Percentiles rank a stretch among this genome's conserved stretches.
phyloP scores from a whole-genome alignment of 2,329 filamentous ascomycete species.

The Cercospora sp. region DNA sequence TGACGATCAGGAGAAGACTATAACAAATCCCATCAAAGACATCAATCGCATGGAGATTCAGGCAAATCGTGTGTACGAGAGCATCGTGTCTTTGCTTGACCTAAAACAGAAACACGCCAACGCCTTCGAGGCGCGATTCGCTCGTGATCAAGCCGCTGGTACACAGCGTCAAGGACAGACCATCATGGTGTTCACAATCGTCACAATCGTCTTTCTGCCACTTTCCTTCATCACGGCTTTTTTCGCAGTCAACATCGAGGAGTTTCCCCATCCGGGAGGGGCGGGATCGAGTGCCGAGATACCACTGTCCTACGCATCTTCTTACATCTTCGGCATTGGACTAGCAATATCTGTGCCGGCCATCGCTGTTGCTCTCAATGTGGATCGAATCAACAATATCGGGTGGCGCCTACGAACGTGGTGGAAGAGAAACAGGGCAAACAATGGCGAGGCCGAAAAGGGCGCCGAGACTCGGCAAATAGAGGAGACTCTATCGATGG shows the following conservation, averaged over 20 bases:
- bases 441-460: neutral
- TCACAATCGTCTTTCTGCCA: slow-evolving; percentile 59
- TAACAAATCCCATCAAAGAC: slow-evolving; percentile 52
- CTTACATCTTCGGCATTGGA: slow-evolving; percentile 58
- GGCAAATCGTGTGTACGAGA: slow-evolving; percentile 60
- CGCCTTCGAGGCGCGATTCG: slow-evolving; percentile 64
- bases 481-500: slow-evolving; percentile 19
- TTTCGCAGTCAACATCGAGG: slow-evolving; percentile 56
- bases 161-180: slow-evolving; percentile 59
- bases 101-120: slow-evolving; percentile 70
- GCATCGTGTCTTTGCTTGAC: slow-evolving; percentile 63
- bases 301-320: slow-evolving; percentile 50
- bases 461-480: slow-evolving; percentile 16
- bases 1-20: slow-evolving; percentile 57
- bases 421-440: slow-evolving; percentile 5
- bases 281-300: slow-evolving; percentile 25
- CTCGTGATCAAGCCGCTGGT: slow-evolving; percentile 60
- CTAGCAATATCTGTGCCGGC: slow-evolving; percentile 53
- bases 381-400: slow-evolving; percentile 21
- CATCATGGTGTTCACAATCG: slow-evolving; percentile 61
- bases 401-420: slow-evolving; percentile 7
- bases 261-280: slow-evolving; percentile 45
- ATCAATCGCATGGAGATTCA: slow-evolving; percentile 65
- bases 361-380: slow-evolving; percentile 25
- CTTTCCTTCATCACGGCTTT: slow-evolving; percentile 57